phyloP scores from a whole-genome alignment of 148 eudicot species.

The Cornus florida region DNA sequence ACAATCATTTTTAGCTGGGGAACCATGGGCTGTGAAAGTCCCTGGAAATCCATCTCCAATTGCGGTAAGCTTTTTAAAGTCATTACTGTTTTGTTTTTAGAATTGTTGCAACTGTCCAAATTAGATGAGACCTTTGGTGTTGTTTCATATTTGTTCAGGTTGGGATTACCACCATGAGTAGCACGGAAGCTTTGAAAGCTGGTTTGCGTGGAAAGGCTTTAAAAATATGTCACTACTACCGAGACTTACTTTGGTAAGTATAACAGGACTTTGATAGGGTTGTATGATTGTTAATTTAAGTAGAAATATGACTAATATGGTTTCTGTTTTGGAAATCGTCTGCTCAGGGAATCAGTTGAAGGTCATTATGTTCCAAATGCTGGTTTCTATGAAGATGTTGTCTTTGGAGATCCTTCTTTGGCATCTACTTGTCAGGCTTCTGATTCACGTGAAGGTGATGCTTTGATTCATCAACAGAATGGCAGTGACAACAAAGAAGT shows the following conservation, averaged over 20 bases:
- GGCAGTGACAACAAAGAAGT: conserved; percentile 31
- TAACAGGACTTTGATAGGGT: neutral
- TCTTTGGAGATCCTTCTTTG: conserved; percentile 73
- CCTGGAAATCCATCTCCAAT: conserved; percentile 93
- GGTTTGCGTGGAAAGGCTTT: conserved; percentile 92
- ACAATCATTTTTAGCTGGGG: conserved; percentile 74
- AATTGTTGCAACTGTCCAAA: conserved; percentile 1
- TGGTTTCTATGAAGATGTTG: conserved; percentile 74
- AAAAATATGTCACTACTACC: conserved; percentile 64
- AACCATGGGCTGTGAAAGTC: conserved; percentile 89
- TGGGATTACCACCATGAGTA: conserved; percentile 80
- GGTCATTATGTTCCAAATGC: conserved; percentile 76
- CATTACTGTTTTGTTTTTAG: neutral
- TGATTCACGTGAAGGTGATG: conserved; percentile 44
- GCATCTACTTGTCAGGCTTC: conserved; percentile 33
- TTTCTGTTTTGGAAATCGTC: conserved; percentile 6
- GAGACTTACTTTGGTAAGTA: conserved; percentile 75
- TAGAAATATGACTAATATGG: neutral
- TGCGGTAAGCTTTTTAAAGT: conserved; percentile 50
- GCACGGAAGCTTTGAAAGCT: conserved; percentile 77
- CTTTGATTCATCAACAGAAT: conserved; percentile 36
- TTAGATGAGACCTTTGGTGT: neutral
- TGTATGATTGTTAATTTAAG: neutral
- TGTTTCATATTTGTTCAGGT: conserved; percentile 42
- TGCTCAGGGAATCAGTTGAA: conserved; percentile 76